A percentile compares a stretch with the other conserved stretches of the same genome.
These are phyloP conservation scores for Pyrus pyrifolia DNA, from an alignment of 306 rosid genomes.

Conservation along the genomic window DNA sequence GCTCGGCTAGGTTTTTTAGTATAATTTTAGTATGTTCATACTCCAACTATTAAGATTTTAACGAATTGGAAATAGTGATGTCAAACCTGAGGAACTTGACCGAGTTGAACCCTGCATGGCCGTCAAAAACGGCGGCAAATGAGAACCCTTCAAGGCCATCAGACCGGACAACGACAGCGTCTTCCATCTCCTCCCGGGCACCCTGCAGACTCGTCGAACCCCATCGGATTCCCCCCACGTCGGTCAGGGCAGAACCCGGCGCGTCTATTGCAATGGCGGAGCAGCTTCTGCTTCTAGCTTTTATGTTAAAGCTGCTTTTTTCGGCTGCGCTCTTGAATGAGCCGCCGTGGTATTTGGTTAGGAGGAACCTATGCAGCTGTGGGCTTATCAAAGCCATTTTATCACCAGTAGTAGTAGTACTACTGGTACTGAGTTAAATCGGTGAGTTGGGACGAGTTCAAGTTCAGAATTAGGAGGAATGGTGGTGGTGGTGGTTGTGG, in stretches of 20 bases:
- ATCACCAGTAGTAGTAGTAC: no score
- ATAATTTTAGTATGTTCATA: not conserved
- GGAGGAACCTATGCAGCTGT: constrained; percentile 54
- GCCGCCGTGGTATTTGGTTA: constrained; percentile 33
- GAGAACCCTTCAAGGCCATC: constrained; percentile 58
- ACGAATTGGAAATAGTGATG: not conserved
- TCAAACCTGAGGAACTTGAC: constrained; percentile 73
- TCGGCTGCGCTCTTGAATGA: constrained; percentile 19
- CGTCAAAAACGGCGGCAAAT: constrained; percentile 94
- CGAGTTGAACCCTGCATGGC: constrained; percentile 85
- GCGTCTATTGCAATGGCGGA: constrained; percentile 86
- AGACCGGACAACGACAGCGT: constrained; percentile 53
- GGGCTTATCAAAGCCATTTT: constrained; percentile 77
- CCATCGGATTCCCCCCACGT: constrained; percentile 62
- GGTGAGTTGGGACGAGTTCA: not conserved
- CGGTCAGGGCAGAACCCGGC: constrained; percentile 51
- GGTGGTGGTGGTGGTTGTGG: constrained; percentile 11
- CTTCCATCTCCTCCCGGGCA: constrained; percentile 88
- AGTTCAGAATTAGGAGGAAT: not conserved
- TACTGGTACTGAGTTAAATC: constrained; percentile 6
- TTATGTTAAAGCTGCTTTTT: constrained; percentile 18
- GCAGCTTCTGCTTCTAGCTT: constrained; percentile 38
- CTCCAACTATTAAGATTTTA: no score
- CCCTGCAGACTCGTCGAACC: constrained; percentile 81
- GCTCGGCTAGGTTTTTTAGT: not conserved